Base-by-base conservation (phyloP, 2,329 filamentous ascomycete species). In the Arthrinium phaeospermum region DNA sequence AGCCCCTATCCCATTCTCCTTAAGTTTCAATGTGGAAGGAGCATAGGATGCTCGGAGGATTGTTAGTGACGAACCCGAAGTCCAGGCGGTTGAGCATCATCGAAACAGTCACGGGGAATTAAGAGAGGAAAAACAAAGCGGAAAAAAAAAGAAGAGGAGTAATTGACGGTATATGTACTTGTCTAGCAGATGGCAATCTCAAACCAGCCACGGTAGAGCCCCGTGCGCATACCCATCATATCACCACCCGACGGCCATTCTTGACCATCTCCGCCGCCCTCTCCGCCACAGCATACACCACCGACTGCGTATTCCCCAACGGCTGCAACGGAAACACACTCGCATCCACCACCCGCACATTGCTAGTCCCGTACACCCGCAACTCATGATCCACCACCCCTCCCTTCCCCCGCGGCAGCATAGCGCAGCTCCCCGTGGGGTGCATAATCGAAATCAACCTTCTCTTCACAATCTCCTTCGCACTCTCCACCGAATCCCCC, bases 341-440 rank as follows among this genome's bases (percentile, higher is more conserved):
- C 4, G 76, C 51, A 57, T 78, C 76, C 4, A 76, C 75, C 10
- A 78, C 69, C 4, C 75, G 70, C 5, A 78, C 64, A 44, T 73
- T 73, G 1, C 30, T 16, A 1, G 73, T 72, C 1, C 76, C 76
- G 53, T 78, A 49, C 0, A 78, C 76, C 13, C 51, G 8, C 3
- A 78, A 57, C 0, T 49, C 6, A 4, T 10, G 2, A 64, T 77
- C 72, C 0, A 77, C 77, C 1, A 78, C 75, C 5, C 76, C 76
- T 1, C 76, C 73, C 1, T 61, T 70, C 2, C 71, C 46, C 10
- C 71, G 67, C 1, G 75, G 74, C 5, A 75, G 51, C 75, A 78
- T 77, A 4, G 74, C 83, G 69, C 84, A 83, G 27, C 85, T 88
- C 22, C 88, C 86, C 1, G 82, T 79, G 0, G 85, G 83, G 77